Evolutionary conservation across 306 rosid species (phyloP).

Genomic region (Vigna angularis): DNA sequence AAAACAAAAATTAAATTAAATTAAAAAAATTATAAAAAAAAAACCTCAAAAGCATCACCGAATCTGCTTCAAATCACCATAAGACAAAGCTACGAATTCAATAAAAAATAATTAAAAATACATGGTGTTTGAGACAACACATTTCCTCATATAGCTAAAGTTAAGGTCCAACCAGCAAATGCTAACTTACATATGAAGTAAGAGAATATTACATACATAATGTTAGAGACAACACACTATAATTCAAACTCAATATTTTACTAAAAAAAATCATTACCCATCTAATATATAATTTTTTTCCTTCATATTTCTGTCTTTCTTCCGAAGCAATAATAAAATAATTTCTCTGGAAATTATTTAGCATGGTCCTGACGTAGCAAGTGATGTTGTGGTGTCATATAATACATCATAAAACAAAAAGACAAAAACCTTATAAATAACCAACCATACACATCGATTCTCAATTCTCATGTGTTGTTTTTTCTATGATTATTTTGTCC

Average conservation of each 20-base stretch:
- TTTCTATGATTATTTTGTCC: constrained; percentile 26
- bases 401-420: constrained; percentile 26
- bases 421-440: not conserved
- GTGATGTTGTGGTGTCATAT: not conserved
- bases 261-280: too few species aligned
- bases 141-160: constrained; percentile 52
- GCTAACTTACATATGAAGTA: constrained; percentile 43
- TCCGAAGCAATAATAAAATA: not conserved
- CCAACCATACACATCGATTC: not conserved
- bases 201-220: constrained; percentile 10
- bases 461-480: constrained; percentile 20
- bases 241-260: too few species aligned
- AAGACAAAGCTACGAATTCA: constrained; percentile 28
- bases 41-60: constrained; percentile 45
- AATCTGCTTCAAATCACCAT: constrained; percentile 34
- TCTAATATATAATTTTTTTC: not conserved
- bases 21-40: not conserved
- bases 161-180: constrained; percentile 30
- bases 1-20: not conserved
- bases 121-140: not conserved
- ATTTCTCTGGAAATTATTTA: not conserved
- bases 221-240: too few species aligned
- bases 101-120: not conserved
- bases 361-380: not conserved
- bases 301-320: not conserved